These are phyloP conservation scores for Gynochthodes officinalis DNA, from an alignment of 257 asterid species.

Conservation along the genomic window DNA sequence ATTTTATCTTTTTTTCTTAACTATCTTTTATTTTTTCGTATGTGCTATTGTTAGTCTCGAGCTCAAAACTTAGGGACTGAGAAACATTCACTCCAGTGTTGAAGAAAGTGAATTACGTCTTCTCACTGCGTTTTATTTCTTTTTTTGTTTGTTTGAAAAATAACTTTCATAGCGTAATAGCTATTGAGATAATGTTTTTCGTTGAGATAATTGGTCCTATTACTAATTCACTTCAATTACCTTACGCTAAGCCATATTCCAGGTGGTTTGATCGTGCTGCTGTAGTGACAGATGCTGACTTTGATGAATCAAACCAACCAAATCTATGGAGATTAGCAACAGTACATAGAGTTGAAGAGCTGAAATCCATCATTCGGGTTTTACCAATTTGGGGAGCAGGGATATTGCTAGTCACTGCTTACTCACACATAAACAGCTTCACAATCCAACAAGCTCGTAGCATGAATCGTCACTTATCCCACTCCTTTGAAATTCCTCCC, in stretches of 20 bases:
- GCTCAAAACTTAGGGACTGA: too few species aligned
- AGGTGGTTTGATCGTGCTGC: slow-evolving; percentile 85
- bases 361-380: slow-evolving; percentile 57
- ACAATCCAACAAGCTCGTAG: slow-evolving; percentile 66
- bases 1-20: too few species aligned
- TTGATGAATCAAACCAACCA: slow-evolving; percentile 31
- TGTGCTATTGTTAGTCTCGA: too few species aligned
- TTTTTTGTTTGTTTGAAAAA: too few species aligned
- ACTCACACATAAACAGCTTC: slow-evolving; percentile 58
- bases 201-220: too few species aligned
- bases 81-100: too few species aligned
- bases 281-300: slow-evolving; percentile 39
- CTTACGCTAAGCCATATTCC: background rate
- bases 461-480: slow-evolving; percentile 63
- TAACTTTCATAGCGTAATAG: too few species aligned
- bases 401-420: slow-evolving; percentile 53
- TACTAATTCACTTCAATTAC: background rate
- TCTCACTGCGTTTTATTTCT: too few species aligned
- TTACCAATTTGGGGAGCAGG: slow-evolving; percentile 85
- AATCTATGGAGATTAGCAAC: slow-evolving; percentile 75
- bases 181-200: too few species aligned
- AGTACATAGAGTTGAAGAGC: slow-evolving; percentile 78
- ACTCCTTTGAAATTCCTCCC: slow-evolving; percentile 62
- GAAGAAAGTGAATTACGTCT: too few species aligned
- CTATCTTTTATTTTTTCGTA: too few species aligned